A percentile compares a stretch with the other conserved stretches of the same genome.
Conservation (phyloP, 2,329 filamentous ascomycete species). For the Graphium sp. region DNA sequence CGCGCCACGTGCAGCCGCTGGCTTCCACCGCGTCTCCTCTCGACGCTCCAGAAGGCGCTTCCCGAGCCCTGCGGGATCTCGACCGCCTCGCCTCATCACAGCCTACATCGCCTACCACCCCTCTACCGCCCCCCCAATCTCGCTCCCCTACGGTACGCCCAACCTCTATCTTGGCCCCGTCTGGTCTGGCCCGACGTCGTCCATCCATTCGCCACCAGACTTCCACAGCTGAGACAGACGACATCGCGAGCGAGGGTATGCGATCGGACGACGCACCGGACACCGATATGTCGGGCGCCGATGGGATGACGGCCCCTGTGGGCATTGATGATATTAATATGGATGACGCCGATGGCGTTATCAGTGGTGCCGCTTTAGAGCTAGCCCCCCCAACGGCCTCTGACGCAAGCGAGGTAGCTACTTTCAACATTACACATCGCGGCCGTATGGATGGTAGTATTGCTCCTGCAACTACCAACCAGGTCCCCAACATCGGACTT, state of each 20-base stretch:
- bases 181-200: constrained; percentile 44
- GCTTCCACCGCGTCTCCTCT: constrained; percentile 50
- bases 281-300: constrained; percentile 62
- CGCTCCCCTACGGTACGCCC: constrained; percentile 36
- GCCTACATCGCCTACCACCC: constrained; percentile 80
- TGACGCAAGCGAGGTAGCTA: constrained; percentile 72
- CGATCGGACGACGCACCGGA: constrained; percentile 63
- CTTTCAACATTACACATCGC: constrained; percentile 87
- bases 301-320: constrained; percentile 66
- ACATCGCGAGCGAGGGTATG: constrained; percentile 69
- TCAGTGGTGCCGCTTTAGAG: constrained; percentile 58
- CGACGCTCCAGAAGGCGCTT: constrained; percentile 55
- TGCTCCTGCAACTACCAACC: constrained; percentile 47
- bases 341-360: constrained; percentile 64
- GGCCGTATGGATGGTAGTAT: constrained; percentile 73
- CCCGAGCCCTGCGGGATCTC: constrained; percentile 64
- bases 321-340: constrained; percentile 70
- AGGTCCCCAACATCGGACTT: constrained; percentile 51
- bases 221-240: constrained; percentile 80
- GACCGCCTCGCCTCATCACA: constrained; percentile 78
- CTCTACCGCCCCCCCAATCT: constrained; percentile 50
- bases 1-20: constrained; percentile 45
- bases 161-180: constrained; percentile 32
- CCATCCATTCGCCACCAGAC: constrained; percentile 82
- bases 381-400: constrained; percentile 65